Conservation (phyloP, 2,329 filamentous ascomycete genomes). For the Aspergillus ustus region DNA sequence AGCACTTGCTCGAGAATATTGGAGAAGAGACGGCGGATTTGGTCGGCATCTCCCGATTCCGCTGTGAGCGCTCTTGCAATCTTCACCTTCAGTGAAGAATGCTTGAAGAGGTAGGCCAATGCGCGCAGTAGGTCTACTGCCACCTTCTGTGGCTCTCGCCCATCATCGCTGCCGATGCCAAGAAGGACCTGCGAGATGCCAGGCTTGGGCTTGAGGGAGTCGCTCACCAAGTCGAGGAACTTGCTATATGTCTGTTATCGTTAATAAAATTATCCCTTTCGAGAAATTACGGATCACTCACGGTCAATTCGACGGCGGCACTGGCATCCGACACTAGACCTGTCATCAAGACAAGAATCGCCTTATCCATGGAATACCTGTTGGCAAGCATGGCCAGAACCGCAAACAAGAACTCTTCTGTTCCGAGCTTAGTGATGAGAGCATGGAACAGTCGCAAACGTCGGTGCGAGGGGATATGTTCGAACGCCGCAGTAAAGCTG, state of each 20-base stretch:
- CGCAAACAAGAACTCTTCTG: slow-evolving; percentile 85
- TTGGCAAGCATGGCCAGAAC: slow-evolving; percentile 89
- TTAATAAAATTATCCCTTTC: slow-evolving; percentile 16
- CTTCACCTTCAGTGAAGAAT: slow-evolving; percentile 47
- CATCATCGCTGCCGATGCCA: slow-evolving; percentile 56
- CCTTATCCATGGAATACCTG: slow-evolving; percentile 77
- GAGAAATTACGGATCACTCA: slow-evolving; percentile 23
- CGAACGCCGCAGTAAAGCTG: slow-evolving; percentile 94
- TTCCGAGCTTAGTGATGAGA: slow-evolving; percentile 80
- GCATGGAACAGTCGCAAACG: slow-evolving; percentile 82
- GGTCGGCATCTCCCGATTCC: slow-evolving; percentile 59
- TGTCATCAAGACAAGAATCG: slow-evolving; percentile 73
- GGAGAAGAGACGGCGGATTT: slow-evolving; percentile 71
- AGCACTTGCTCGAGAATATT: slow-evolving; percentile 69
- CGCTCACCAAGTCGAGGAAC: slow-evolving; percentile 73
- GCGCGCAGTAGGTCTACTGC: slow-evolving; percentile 48
- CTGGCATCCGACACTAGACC: slow-evolving; percentile 75
- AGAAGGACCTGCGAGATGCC: slow-evolving; percentile 74
- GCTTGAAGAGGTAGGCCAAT: slow-evolving; percentile 45
- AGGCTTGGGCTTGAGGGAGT: slow-evolving; percentile 76
- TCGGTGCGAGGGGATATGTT: slow-evolving; percentile 89
- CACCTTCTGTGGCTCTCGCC: slow-evolving; percentile 52
- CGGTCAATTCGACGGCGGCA: slow-evolving; percentile 72
- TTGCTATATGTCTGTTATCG: slow-evolving; percentile 70
- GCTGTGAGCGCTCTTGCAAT: slow-evolving; percentile 43